Percentiles rank a stretch among this genome's conserved stretches.
Evolutionary conservation across 1,284 basidiomycete species (phyloP).

Genomic region (Golubevia sp.): DNA sequence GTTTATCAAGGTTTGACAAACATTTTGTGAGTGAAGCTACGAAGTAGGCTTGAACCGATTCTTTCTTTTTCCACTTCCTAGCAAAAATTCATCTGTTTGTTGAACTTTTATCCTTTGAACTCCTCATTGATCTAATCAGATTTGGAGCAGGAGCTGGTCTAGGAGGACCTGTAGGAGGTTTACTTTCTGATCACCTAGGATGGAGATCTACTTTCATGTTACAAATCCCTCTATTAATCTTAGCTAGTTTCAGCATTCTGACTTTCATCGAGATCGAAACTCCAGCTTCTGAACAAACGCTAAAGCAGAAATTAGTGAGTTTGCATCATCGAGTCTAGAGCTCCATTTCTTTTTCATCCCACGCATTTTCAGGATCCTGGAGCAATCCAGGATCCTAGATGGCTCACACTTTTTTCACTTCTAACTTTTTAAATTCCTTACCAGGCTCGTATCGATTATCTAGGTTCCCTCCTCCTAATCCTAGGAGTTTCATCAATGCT

Average conservation of each 20-base stretch:
- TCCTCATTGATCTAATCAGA: no score
- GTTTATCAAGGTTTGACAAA: slow-evolving; percentile 87
- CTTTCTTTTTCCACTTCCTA: background rate
- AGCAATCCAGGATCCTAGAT: slow-evolving; percentile 28
- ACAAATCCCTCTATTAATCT: slow-evolving; percentile 72
- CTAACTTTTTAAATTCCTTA: no score
- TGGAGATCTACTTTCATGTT: slow-evolving; percentile 69
- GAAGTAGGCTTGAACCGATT: no score
- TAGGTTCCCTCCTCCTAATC: slow-evolving; percentile 79
- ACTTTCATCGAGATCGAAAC: slow-evolving; percentile 75
- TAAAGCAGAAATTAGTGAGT: slow-evolving; percentile 70
- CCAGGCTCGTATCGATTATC: slow-evolving; percentile 78
- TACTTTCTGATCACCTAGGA: slow-evolving; percentile 79
- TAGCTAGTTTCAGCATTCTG: slow-evolving; percentile 72
- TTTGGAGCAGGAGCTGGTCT: slow-evolving; percentile 67
- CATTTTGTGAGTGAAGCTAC: slow-evolving; percentile 67
- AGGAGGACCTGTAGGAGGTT: slow-evolving; percentile 88
- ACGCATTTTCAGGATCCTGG: slow-evolving; percentile 14
- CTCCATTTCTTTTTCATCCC: no score
- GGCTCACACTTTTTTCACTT: no score
- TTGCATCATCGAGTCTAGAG: no score
- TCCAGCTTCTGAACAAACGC: slow-evolving; percentile 50
- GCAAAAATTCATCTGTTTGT: no score
- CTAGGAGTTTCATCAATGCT: slow-evolving; percentile 74
- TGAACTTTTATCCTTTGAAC: no score